A percentile compares a stretch with the other conserved stretches of the same genome.
Conservation (phyloP, 805 yeast genomes). For the Nakazawaea wickerhamii region DNA sequence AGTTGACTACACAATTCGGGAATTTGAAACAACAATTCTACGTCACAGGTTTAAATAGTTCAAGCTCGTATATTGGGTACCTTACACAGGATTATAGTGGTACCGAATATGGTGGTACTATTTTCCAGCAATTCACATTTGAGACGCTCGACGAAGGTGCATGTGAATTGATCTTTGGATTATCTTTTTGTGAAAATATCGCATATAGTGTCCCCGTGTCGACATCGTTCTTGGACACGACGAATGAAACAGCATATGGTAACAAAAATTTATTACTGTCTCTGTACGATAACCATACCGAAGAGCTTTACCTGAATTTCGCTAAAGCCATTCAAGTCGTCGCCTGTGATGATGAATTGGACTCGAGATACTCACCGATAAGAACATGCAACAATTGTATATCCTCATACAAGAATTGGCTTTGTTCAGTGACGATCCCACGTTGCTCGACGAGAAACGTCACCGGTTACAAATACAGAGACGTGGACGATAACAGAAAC, state of each 20-base stretch:
- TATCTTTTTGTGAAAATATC: conserved; percentile 73
- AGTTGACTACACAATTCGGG: conserved; percentile 40
- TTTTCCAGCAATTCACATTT: conserved; percentile 53
- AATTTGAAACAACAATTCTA: conserved; percentile 56
- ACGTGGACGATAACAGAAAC: conserved; percentile 52
- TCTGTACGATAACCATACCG: conserved; percentile 63
- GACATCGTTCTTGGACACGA: conserved; percentile 14
- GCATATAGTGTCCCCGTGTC: conserved; percentile 81
- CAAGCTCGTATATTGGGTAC: conserved; percentile 61
- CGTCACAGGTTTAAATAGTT: conserved; percentile 52
- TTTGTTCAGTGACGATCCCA: conserved; percentile 85
- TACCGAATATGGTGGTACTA: conserved; percentile 51
- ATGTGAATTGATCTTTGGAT: conserved; percentile 69
- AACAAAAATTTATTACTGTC: conserved; percentile 31
- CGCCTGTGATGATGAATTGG: conserved; percentile 66
- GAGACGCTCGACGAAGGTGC: conserved; percentile 47
- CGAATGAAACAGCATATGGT: conserved; percentile 19
- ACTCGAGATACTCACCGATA: conserved; percentile 68
- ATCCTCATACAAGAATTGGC: conserved; percentile 73
- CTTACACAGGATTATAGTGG: conserved; percentile 46
- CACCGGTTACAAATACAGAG: conserved; percentile 41
- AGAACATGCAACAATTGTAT: conserved; percentile 70
- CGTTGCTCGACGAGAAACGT: conserved; percentile 59
- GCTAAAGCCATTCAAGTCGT: conserved; percentile 69
- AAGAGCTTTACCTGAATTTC: conserved; percentile 54